Evolutionary conservation across 2,329 filamentous ascomycete genomes (phyloP), one percentile per base, ranked within the genome.

Genomic region (Aspergillus vadensis): DNA sequence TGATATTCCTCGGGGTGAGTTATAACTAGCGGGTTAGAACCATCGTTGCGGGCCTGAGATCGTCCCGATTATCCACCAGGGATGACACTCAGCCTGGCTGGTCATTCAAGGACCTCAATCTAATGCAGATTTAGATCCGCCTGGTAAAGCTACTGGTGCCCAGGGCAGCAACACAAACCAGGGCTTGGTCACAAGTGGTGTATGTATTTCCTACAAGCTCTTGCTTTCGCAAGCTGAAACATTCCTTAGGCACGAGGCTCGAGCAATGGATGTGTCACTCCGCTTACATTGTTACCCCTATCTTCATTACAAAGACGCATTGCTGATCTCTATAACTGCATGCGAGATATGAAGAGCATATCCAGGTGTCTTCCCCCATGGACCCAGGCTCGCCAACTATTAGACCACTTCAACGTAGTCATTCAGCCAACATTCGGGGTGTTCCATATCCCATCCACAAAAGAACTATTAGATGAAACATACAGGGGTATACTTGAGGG

Each of bases 341-440:
- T 55, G 39, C 53, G 30, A 23, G 27, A 55, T 17, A 30, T 15
- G n/a, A 47, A 21, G 5, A 14, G 39, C 3, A 17, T 44, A 2
- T 19, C 36, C 25, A 17, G 27, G 36, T 47, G 53, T 54, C 49
- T 62, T 38, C 53, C 60, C 4, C 41, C 39, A 1, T 17, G 51
- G 23, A 23, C 21, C 2, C 39, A 60, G 17, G 60, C 57, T 10
- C 41, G 52, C 1, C 39, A 50, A 5, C 27, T 62, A 21, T 54
- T 62, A 15, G 4, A 49, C 10, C 60, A 56, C 15, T 62, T 62
- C 14, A 48, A 30, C 15, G 14, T n/a, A 5, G 43, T 30, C 15
- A 44, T 62, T 7, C 57, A 53, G 14, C 49, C 57, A 17, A 57
- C 14, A 12, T 27, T 57, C 12, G 52, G 57, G 5, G 53, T 62